Percentiles rank a stretch among this genome's conserved stretches.
Evolutionary conservation across 1,284 basidiomycete genomes (phyloP).

Genomic region (Mycosarcoma mackinlayi): DNA sequence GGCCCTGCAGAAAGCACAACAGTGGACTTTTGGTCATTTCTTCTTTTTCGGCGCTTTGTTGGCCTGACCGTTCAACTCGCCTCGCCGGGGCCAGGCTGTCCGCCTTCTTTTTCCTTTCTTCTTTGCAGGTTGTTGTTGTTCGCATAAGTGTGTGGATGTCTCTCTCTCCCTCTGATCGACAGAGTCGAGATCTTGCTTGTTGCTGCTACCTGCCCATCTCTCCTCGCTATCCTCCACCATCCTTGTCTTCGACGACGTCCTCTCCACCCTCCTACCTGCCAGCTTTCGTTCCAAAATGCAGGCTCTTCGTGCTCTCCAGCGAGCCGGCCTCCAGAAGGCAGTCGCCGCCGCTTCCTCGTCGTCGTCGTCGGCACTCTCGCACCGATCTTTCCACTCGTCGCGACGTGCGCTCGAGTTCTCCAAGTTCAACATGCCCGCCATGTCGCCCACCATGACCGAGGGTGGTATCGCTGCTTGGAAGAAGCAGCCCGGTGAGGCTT

Average conservation of each 20-base stretch:
- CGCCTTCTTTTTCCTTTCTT: background rate
- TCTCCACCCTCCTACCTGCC: background rate
- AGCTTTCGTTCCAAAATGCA: conserved; percentile 29
- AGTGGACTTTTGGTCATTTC: background rate
- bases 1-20: background rate
- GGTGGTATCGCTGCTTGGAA: conserved; percentile 98
- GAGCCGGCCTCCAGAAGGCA: conserved; percentile 49
- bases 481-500: conserved; percentile 92
- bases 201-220: background rate
- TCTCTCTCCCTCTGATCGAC: conserved; percentile 6
- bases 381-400: conserved; percentile 53
- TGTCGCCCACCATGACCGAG: conserved; percentile 99
- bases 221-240: conserved; percentile 12
- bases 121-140: background rate
- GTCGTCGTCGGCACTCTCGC: conserved; percentile 38
- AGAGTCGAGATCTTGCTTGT: background rate
- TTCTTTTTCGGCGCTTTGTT: conserved; percentile 1
- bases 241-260: conserved; percentile 12
- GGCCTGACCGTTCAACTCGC: conserved; percentile 6
- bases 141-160: too few relatives aligned
- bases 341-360: conserved; percentile 39
- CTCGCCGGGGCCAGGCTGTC: background rate
- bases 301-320: conserved; percentile 51
- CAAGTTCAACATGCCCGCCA: conserved; percentile 94
- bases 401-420: conserved; percentile 49